Conservation (phyloP, 257 asterid species). For the Gynochthodes officinalis region DNA sequence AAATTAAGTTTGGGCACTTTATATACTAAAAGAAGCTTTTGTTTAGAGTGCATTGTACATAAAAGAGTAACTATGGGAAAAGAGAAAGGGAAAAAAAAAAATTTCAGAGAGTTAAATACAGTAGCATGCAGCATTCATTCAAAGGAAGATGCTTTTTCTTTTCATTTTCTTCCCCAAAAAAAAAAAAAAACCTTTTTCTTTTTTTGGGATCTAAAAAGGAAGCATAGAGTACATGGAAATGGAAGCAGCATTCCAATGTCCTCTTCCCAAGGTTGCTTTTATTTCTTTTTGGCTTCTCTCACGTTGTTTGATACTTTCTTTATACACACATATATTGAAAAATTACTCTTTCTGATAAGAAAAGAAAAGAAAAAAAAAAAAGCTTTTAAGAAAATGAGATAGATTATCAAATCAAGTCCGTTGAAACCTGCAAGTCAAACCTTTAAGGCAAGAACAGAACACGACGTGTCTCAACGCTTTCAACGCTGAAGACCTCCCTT, state of each 20-base stretch:
- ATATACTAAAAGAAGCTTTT: neutral
- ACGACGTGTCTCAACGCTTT: neutral
- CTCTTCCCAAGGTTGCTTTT: constrained; percentile 12
- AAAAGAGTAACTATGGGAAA: too few species aligned
- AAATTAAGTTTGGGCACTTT: neutral
- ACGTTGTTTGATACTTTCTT: too few species aligned
- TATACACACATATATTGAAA: too few species aligned
- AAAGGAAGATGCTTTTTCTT: neutral
- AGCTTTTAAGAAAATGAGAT: too few species aligned
- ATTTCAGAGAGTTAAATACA: too few species aligned
- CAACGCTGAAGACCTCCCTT: neutral
- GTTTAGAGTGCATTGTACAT: neutral
- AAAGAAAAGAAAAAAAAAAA: too few species aligned
- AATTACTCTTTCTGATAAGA: too few species aligned
- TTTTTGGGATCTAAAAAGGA: neutral
- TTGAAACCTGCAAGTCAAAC: constrained; percentile 41
- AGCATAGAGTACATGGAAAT: too few species aligned
- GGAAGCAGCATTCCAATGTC: too few species aligned
- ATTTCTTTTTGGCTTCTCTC: constrained; percentile 17
- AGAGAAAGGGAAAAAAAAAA: too few species aligned
- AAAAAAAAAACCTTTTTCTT: neutral
- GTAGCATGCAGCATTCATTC: constrained; percentile 8
- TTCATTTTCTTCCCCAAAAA: too few species aligned
- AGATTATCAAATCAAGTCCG: constrained; percentile 22
- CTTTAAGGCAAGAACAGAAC: constrained; percentile 12